Evolutionary conservation across 2,329 filamentous ascomycete genomes (phyloP), one percentile per base, ranked within the genome.

Genomic region (Scytalidium sp.): DNA sequence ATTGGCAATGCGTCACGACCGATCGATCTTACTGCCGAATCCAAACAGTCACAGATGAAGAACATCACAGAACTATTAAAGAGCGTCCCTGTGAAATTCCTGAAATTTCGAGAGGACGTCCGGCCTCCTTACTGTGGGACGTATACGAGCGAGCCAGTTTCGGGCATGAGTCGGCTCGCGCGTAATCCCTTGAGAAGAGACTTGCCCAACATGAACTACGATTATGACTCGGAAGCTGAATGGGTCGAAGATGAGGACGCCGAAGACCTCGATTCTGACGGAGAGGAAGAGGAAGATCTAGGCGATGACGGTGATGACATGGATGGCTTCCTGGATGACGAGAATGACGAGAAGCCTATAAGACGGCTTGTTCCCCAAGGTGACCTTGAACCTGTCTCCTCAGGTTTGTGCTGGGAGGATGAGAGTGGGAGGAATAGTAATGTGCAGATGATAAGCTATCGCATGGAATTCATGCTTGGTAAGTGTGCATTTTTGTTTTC

Each of bases 151-250:
- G 69, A 61, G 54, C 74, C 63, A 45, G 68, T 69, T 41, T 75
- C 29, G 66, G 67, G 56, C 23, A 73, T 84, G 53, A 62, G 63
- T 3, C 73, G 67, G 43, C 65, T 84, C 6, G 79, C 80, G 51
- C 65, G 80, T 61, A 70, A 81, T 64, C 73, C 88, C 53, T 58
- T 75, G 60, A 65, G 72, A 57, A 66, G 77, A 66, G 53, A 69
- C n/a, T 70, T 90, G 1, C 68, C 72, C 11, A 80, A 84, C 4
- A 76, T 88, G 3, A 77, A 90, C 59, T 95, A 95, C 64, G 88
- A 91, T 56, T 91, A 93, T 63, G 89, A 94, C 62, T 93, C 88
- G 3, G 89, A 95, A 65, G 88, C 82, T 5, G 90, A 94, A 64
- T 95, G 89, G 89, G 78, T 84, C 43, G 86, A 91, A 62, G 78